Conservation (phyloP, 2,329 filamentous ascomycete genomes). For the Trichophyton equinum region DNA sequence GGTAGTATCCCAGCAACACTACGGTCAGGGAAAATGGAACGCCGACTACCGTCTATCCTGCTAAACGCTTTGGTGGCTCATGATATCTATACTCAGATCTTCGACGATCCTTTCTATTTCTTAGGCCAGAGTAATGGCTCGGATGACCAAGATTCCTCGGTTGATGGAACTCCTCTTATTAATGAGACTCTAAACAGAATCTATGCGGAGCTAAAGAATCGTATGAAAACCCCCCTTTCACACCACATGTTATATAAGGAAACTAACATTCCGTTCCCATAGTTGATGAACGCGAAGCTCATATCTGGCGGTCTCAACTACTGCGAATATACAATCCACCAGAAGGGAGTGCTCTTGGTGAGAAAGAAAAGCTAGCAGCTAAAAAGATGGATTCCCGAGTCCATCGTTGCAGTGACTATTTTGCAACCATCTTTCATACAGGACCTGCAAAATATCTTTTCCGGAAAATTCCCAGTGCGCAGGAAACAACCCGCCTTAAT, state of each 20-base stretch:
- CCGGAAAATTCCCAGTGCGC: neutral
- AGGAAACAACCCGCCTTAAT: slow-evolving; percentile 1
- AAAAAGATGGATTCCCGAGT: slow-evolving; percentile 1
- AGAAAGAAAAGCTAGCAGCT: neutral
- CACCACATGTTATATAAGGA: neutral
- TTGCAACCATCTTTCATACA: slow-evolving; percentile 1
- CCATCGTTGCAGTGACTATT: neutral
- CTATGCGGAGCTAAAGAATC: neutral
- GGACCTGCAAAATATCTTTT: neutral
- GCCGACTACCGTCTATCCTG: neutral
- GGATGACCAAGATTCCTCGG: neutral
- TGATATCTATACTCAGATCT: slow-evolving; percentile 4
- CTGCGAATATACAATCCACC: slow-evolving; percentile 12
- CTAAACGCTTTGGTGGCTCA: slow-evolving; percentile 3
- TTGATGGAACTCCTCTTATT: neutral
- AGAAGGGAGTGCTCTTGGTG: neutral
- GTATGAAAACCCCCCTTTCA: neutral
- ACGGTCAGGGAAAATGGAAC: slow-evolving; percentile 2
- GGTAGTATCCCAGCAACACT: slow-evolving; percentile 1
- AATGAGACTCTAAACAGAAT: neutral
- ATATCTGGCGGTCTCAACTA: slow-evolving; percentile 17
- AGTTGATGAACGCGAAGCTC: slow-evolving; percentile 13
- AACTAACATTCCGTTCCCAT: neutral
- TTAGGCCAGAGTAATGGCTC: neutral
- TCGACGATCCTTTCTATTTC: slow-evolving; percentile 6